Evolutionary conservation across 441 rosid species (phyloP).

Genomic region (Pelargonium myrrhifolium): DNA sequence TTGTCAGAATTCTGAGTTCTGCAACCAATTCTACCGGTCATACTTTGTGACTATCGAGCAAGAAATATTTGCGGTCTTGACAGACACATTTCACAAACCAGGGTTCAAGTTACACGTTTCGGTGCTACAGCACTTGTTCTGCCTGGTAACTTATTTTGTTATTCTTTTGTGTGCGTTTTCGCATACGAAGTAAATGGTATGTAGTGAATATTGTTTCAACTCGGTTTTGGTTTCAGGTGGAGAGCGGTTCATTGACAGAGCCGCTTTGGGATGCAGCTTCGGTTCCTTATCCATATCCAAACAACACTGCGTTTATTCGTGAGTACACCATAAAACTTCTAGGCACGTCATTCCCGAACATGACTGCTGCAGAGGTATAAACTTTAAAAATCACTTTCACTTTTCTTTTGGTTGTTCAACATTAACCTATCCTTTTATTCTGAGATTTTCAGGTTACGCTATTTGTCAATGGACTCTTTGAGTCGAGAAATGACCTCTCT

Average conservation of each 20-base stretch:
- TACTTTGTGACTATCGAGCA: constrained; percentile 85
- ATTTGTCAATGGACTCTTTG: constrained; percentile 78
- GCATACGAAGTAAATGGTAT: not conserved
- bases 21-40: constrained; percentile 72
- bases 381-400: not conserved
- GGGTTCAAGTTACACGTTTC: constrained; percentile 96
- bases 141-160: constrained; percentile 44
- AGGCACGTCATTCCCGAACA: constrained; percentile 95
- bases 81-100: constrained; percentile 98
- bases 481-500: constrained; percentile 74
- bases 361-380: constrained; percentile 80
- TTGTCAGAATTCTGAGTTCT: constrained; percentile 69
- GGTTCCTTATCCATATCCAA: constrained; percentile 64
- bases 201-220: not conserved
- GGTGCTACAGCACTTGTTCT: constrained; percentile 82
- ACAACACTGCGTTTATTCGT: constrained; percentile 68
- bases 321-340: constrained; percentile 91
- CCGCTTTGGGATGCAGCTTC: constrained; percentile 89
- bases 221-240: constrained; percentile 50
- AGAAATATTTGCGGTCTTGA: constrained; percentile 93
- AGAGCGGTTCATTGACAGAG: constrained; percentile 72
- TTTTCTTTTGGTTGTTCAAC: not conserved
- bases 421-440: not conserved
- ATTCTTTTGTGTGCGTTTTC: not conserved
- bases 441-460: constrained; percentile 58